Base-by-base conservation (phyloP, 78 protist species). In the slime mould (Dictyostelium discoideum) region DNA sequence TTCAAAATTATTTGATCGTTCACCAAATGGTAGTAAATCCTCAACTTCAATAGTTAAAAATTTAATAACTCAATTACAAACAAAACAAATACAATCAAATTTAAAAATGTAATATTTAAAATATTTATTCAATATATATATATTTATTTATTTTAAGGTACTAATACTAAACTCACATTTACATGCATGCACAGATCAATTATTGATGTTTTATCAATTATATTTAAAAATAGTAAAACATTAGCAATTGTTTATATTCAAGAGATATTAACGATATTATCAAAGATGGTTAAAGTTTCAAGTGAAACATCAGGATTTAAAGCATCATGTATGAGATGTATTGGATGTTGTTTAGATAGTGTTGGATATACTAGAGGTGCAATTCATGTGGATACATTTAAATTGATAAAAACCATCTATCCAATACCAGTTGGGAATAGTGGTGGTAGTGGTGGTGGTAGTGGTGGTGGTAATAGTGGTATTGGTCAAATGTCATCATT, bases 141-240 rank as follows among this genome's bases (percentile, higher is more conserved):
- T 8, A 72, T 72, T 24, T 48, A 10, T 48, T 48, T 48, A 48
- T 48, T 48, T 48, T 10, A 6, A 48, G 0, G 16, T 13, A 72
- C 29, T 24, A 10, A n/a, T 72, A n/a, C n/a, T n/a, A n/a, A n/a
- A n/a, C n/a, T n/a, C n/a, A n/a, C n/a, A n/a, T n/a, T n/a, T n/a
- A n/a, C n/a, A n/a, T n/a, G n/a, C n/a, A n/a, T n/a, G n/a, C n/a
- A n/a, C 14, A 69, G 37, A 42, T 26, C 95, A 72, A 69, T 82
- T n/a, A 50, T 73, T 4, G 95, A 90, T 42, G 87, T 73, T 32
- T 72, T 90, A 50, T 63, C 87, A 40, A 90, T 80, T 32, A 90
- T 90, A 90, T 90, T 69, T 82, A 90, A 82, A 69, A 90, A 73
- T 83, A 80, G 85, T 72, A 90, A 82, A 50, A 82, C 88, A 72